Percentiles rank a stretch among this genome's conserved stretches.
Conservation (phyloP, 164 flowering plant species). For the Vitis riparia region DNA sequence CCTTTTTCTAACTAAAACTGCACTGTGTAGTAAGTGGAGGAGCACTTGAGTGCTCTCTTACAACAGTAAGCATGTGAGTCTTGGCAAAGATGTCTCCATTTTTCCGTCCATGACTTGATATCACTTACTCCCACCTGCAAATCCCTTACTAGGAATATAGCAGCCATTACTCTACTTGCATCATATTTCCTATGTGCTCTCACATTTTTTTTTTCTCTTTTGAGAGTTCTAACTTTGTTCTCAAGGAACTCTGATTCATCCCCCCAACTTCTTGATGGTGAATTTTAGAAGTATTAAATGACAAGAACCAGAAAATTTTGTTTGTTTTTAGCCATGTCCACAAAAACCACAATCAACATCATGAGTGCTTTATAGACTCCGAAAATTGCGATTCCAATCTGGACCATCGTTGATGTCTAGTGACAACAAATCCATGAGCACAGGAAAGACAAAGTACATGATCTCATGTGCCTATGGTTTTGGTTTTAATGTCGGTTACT, state of each 20-base stretch:
- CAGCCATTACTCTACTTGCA: background rate
- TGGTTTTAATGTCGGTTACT: too few species aligned
- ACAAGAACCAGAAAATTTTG: background rate
- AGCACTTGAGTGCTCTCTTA: conserved; percentile 23
- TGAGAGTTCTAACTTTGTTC: background rate
- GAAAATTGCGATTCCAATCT: conserved; percentile 12
- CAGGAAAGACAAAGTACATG: background rate
- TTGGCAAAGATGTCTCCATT: conserved; percentile 22
- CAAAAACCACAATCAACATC: background rate
- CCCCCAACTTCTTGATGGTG: background rate
- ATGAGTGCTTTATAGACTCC: background rate
- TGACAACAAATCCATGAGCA: background rate
- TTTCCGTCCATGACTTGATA: conserved; percentile 29
- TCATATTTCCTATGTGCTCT: background rate
- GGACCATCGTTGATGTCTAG: background rate
- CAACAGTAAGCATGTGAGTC: conserved; percentile 22
- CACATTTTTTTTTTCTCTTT: background rate
- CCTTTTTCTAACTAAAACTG: background rate
- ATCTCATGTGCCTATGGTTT: background rate
- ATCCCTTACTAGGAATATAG: conserved; percentile 1
- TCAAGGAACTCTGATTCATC: background rate
- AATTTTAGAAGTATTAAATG: background rate
- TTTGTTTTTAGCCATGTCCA: background rate
- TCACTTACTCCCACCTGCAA: conserved; percentile 19
- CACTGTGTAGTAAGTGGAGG: conserved; percentile 21